Evolutionary conservation across 345 rosid species (phyloP).

Genomic region (Ceriops zippeliana): DNA sequence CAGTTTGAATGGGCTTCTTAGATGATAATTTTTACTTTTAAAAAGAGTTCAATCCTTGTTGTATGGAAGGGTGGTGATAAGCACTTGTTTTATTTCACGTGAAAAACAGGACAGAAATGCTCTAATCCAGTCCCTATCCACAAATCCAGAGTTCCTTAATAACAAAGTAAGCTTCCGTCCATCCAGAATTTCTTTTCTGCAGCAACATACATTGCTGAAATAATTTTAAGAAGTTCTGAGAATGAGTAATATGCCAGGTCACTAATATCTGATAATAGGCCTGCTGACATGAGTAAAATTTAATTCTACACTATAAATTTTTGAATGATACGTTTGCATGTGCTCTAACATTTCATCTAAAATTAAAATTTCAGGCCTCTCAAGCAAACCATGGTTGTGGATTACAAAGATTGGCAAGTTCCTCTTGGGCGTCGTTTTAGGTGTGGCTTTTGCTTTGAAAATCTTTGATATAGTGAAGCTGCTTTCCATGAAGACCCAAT

Average conservation of each 20-base stretch:
- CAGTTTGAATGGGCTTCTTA: not conserved
- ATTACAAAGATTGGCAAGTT: slow-evolving; percentile 95
- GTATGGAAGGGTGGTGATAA: not conserved
- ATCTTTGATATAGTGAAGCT: not conserved
- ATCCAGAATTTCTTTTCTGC: not conserved
- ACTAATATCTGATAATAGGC: not conserved
- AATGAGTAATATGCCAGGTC: not conserved
- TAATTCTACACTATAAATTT: no score
- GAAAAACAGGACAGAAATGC: slow-evolving; percentile 63
- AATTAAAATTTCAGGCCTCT: slow-evolving; percentile 52
- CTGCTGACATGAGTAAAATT: no score
- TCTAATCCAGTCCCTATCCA: slow-evolving; percentile 78
- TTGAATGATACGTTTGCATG: no score
- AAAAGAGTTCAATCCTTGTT: slow-evolving; percentile 1
- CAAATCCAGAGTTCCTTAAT: slow-evolving; percentile 81
- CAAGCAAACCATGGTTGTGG: slow-evolving; percentile 76
- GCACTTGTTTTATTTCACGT: not conserved
- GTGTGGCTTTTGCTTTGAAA: slow-evolving; percentile 32
- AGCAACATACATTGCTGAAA: no score
- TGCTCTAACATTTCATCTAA: not conserved
- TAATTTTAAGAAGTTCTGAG: no score
- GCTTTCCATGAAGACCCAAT: not conserved
- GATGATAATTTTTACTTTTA: not conserved
- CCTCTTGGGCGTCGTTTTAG: slow-evolving; percentile 96
- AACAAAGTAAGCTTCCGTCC: slow-evolving; percentile 53